These are phyloP conservation scores for Pyrenophora graminea DNA, from an alignment of 2,329 filamentous ascomycete species.

Conservation along the genomic window DNA sequence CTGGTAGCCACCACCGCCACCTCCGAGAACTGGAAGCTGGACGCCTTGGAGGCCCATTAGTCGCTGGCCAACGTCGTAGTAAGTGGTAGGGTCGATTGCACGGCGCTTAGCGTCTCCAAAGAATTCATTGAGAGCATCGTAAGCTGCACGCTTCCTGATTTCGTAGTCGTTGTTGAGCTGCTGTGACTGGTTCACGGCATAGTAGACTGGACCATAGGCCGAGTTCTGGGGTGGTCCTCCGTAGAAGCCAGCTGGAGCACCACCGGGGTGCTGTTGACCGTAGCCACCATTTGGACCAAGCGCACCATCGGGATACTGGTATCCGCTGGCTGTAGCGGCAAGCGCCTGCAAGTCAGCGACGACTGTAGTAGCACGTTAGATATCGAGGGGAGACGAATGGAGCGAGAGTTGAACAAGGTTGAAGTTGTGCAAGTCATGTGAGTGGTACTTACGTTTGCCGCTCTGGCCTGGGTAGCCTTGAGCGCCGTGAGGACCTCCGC, in stretches of 20 bases:
- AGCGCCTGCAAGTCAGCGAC: conserved; percentile 55
- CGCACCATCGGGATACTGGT: conserved; percentile 51
- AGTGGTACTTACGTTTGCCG: conserved; percentile 47
- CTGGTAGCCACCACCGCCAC: conserved; percentile 29
- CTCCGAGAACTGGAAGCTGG: conserved; percentile 52
- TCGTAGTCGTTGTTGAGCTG: conserved; percentile 72
- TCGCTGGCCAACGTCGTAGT: conserved; percentile 86
- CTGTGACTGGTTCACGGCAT: conserved; percentile 69
- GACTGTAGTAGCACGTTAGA: conserved; percentile 46
- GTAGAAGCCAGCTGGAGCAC: conserved; percentile 54
- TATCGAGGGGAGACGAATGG: conserved; percentile 28
- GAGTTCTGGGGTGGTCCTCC: conserved; percentile 59
- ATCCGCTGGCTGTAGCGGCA: conserved; percentile 55
- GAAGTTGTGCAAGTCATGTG: conserved; percentile 1
- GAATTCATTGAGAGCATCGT: conserved; percentile 89
- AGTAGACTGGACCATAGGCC: conserved; percentile 74
- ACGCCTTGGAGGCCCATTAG: conserved; percentile 79
- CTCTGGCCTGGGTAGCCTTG: conserved; percentile 42
- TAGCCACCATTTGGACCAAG: conserved; percentile 44
- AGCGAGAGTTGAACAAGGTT: background rate
- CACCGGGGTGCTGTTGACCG: conserved; percentile 58
- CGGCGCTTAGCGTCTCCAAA: conserved; percentile 91
- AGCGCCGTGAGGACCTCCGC: conserved; percentile 46
- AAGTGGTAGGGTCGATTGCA: conserved; percentile 86
- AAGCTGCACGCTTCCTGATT: conserved; percentile 75